Base-by-base conservation (phyloP, 257 asterid species). In the Cynanchum wilfordii region DNA sequence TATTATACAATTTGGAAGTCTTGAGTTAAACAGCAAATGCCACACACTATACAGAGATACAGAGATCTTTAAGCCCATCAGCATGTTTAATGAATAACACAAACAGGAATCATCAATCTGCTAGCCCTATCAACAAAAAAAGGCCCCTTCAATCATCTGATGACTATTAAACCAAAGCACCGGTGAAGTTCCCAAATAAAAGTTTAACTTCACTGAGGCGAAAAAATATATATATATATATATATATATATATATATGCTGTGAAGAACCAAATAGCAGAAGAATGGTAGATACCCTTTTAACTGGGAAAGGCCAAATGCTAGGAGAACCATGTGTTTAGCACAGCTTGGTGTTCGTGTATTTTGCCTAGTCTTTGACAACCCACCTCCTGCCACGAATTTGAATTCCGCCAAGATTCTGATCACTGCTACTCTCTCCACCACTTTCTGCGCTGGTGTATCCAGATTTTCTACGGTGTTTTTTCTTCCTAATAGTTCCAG, bases 401-500 rank as follows among this genome's bases (percentile, higher is more conserved):
- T 84, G 89, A 76, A 82, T 85, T 10, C 88, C 89, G 19, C 93
- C 89, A 60, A 79, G 87, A 19, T 78, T 79, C 79, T 67, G 85
- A 74, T 89, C 96, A 7, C 83, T 87, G 75, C 89, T 84, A 76
- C 98, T 90, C 75, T 92, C 97, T 7, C 89, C 90, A 20, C 98
- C 96, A 71, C 97, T 91, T 70, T 93, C 99, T 70, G 92, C 94
- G 72, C 99, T 92, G 22, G 91, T 87, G 65, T 92, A 87, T 25
- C 96, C 99, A 2, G 95, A 85, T 72, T 82, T 92, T 33, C 81
- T 77, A 16, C 89, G 87, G 57, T 90, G 92, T 76, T 86, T 94
- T 86, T 90, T 94, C 78, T 88, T 91, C 79, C 86, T 87, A 11
- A 88, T 83, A 70, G 73, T 77, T 68, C 76, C 87, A 52, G 88